Percentiles rank a stretch among this genome's conserved stretches.
Conservation (phyloP, 192 early-diverging fungal genomes). For the Backusella australiensis region DNA sequence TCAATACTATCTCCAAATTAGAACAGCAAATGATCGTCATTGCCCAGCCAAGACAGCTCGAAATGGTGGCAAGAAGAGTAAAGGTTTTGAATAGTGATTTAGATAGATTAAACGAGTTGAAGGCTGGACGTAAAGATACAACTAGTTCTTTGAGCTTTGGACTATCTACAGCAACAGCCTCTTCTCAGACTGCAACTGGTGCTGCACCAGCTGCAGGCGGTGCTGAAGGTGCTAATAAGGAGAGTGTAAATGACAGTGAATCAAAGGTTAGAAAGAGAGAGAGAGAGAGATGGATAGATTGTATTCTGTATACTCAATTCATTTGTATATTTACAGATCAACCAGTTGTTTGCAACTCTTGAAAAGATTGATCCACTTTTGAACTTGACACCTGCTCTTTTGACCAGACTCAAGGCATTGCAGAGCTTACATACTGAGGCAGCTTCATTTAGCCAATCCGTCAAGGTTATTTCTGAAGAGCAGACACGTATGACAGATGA, state of each 20-base stretch:
- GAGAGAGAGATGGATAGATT: conserved; percentile 30
- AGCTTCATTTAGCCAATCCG: conserved; percentile 68
- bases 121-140: conserved; percentile 36
- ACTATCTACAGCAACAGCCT: background rate
- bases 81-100: conserved; percentile 62
- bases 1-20: conserved; percentile 61
- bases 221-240: background rate
- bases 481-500: conserved; percentile 69
- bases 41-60: conserved; percentile 71
- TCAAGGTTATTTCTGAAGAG: conserved; percentile 69
- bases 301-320: too few relatives aligned
- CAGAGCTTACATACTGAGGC: conserved; percentile 82
- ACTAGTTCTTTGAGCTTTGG: background rate
- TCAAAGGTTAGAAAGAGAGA: conserved; percentile 12
- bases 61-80: conserved; percentile 56
- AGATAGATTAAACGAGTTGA: conserved; percentile 68
- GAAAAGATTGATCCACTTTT: conserved; percentile 78
- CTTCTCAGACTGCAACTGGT: background rate
- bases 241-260: conserved; percentile 5
- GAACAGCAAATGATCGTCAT: conserved; percentile 71
- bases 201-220: background rate
- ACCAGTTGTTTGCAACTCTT: conserved; percentile 66
- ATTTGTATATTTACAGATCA: conserved; percentile 41
- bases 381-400: conserved; percentile 73
- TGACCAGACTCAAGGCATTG: conserved; percentile 75